Evolutionary conservation across 768 basidiomycete genomes (phyloP), one percentile per base, ranked within the genome.

Genomic region (Lyophyllum semitale): DNA sequence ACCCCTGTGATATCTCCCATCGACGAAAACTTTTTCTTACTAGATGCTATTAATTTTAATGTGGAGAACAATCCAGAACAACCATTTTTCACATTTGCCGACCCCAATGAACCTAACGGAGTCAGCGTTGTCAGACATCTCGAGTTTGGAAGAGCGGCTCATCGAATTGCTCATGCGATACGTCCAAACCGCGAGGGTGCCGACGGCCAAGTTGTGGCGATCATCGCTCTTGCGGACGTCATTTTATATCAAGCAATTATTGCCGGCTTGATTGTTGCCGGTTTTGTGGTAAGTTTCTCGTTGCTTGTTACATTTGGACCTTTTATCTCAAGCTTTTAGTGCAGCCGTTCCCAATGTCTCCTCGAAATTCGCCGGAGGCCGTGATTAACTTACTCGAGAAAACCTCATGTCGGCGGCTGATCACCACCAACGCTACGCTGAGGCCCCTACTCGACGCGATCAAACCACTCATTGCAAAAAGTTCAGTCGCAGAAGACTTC

Each of bases 131-230:
- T 82, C 26, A 68, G 73, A 5, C 71, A 72, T 47, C 51, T 77
- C 8, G 77, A 82, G 49, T 82, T 80, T 58, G 71, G 68, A n/a
- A 72, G 74, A 9, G 80, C 79, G 8, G 71, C 69, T 38, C 74
- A 81, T 53, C 72, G 78, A 15, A 64, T 74, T 22, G 77, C 78
- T 0, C 75, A 75, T 56, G 55, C 61, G 20, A 41, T 80, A 13
- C 68, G 74, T 15, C 77, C 77, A 0, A 57, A 59, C 17, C 68
- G 73, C 1, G 48, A 46, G 30, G 66, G 73, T 1, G 55, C 59
- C 1, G 68, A 74, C n/a, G 69, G 68, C 9, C 64, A 64, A 20
- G 65, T 77, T 3, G 54, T 79, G 4, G 75, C 71, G 0, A 59
- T 80, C 8, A 64, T 78, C 9, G 71, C 71, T 3, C 65, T 70